Conservation (phyloP, 2,329 filamentous ascomycete species). For the Nemania sp. region DNA sequence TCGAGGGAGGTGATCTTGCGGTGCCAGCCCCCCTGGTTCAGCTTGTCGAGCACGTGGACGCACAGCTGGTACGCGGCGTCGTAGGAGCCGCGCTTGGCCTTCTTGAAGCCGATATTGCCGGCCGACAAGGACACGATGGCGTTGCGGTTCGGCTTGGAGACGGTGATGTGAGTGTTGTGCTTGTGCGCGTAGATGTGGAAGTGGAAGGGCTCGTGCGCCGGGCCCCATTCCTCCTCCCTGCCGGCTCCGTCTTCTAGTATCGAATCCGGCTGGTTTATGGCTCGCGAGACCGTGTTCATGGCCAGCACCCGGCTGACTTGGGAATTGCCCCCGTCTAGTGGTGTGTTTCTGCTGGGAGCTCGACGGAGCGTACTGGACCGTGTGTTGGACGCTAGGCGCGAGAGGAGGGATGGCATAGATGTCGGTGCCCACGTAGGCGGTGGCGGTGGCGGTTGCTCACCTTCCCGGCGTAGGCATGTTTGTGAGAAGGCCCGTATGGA, state of each 20-base stretch:
- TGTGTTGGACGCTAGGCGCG: neutral
- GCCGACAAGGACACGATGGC: conserved; percentile 83
- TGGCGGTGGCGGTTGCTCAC: conserved; percentile 25
- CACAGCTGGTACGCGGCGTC: conserved; percentile 93
- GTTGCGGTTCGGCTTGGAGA: conserved; percentile 83
- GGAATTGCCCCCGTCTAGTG: neutral
- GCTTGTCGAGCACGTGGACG: conserved; percentile 83
- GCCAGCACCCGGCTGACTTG: conserved; percentile 40
- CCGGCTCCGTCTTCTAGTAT: conserved; percentile 38
- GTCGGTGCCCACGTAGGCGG: conserved; percentile 7
- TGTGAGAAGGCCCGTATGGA: conserved; percentile 55
- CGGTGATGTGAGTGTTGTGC: conserved; percentile 95
- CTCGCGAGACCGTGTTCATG: conserved; percentile 35
- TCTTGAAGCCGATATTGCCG: conserved; percentile 92
- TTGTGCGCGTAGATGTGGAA: conserved; percentile 88
- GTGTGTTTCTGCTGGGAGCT: neutral
- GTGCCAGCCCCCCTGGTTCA: conserved; percentile 84
- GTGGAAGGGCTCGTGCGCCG: conserved; percentile 75
- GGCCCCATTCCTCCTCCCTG: conserved; percentile 52
- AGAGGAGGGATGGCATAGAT: conserved; percentile 15
- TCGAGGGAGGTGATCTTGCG: conserved; percentile 82
- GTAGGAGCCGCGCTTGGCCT: conserved; percentile 82
- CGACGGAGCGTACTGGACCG: neutral
- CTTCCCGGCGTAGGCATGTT: conserved; percentile 50
- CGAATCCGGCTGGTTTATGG: conserved; percentile 39